These are phyloP conservation scores for Vitis rupestris DNA, from an alignment of 164 flowering plant species.

Conservation along the genomic window DNA sequence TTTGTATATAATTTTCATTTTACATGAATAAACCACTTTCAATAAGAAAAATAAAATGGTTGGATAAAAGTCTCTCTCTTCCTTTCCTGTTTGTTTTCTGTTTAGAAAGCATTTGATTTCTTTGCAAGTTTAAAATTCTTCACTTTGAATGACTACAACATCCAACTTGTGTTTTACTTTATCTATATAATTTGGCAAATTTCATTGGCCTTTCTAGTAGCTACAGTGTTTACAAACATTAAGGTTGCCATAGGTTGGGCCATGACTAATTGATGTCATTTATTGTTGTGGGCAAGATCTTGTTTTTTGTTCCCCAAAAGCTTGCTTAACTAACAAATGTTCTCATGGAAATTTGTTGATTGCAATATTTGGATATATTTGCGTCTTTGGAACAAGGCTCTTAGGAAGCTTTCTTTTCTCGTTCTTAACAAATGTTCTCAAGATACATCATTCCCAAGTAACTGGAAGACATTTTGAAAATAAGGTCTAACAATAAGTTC, in stretches of 20 bases:
- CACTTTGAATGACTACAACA: slow-evolving; percentile 65
- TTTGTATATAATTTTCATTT: too few species aligned
- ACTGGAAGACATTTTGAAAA: slow-evolving; percentile 23
- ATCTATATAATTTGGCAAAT: slow-evolving; percentile 54
- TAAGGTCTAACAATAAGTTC: not conserved
- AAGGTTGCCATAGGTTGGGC: slow-evolving; percentile 51
- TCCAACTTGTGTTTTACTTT: slow-evolving; percentile 78
- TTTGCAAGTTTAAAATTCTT: slow-evolving; percentile 80
- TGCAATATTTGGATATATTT: slow-evolving; percentile 60
- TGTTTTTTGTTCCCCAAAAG: not conserved
- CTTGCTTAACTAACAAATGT: not conserved
- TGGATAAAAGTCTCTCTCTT: too few species aligned
- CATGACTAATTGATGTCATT: not conserved
- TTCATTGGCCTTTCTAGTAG: slow-evolving; percentile 52
- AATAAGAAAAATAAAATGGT: too few species aligned
- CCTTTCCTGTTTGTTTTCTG: too few species aligned
- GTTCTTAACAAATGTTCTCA: slow-evolving; percentile 33
- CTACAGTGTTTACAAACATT: slow-evolving; percentile 42
- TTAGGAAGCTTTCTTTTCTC: slow-evolving; percentile 72
- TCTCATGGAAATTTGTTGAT: slow-evolving; percentile 8
- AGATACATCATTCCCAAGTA: slow-evolving; percentile 77
- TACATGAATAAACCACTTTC: too few species aligned
- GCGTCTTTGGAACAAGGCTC: slow-evolving; percentile 59
- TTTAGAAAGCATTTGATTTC: not conserved
- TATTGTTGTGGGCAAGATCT: not conserved